These are phyloP conservation scores for Uronychia binucleata DNA, from an alignment of 73 alveolate species.

Conservation along the genomic window DNA sequence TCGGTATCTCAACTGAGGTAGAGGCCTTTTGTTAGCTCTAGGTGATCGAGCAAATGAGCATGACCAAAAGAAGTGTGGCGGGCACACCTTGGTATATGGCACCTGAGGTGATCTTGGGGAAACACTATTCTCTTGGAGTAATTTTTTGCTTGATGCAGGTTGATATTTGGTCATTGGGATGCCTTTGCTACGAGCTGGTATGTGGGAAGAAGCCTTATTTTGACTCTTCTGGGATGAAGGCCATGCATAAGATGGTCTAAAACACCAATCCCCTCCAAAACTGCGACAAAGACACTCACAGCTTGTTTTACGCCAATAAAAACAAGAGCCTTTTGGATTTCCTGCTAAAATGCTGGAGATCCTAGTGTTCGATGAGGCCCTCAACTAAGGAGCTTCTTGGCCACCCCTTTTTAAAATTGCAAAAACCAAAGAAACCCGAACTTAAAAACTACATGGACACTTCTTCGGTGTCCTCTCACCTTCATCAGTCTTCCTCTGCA, in stretches of 20 bases:
- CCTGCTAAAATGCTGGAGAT: constrained; percentile 13
- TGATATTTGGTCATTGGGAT: constrained; percentile 99
- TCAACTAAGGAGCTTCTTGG: background rate
- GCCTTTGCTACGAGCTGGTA: constrained; percentile 96
- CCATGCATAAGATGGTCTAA: constrained; percentile 3
- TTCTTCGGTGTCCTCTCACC: too few species aligned
- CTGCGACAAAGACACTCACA: background rate
- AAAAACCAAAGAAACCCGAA: background rate
- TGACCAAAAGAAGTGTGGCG: constrained; percentile 12
- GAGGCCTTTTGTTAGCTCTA: too few species aligned
- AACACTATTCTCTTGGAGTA: background rate
- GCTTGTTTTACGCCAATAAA: background rate
- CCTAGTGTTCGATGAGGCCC: background rate
- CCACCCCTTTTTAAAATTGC: background rate
- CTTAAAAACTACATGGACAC: too few species aligned
- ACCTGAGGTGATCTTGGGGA: constrained; percentile 21
- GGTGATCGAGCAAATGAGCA: constrained; percentile 14
- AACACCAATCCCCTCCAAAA: background rate
- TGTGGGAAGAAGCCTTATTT: constrained; percentile 29
- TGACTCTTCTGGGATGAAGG: constrained; percentile 3
- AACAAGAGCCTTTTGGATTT: background rate
- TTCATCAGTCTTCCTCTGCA: too few species aligned
- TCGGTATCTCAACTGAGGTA: constrained; percentile 84
- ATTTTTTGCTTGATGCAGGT: background rate
- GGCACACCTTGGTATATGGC: constrained; percentile 53